These are phyloP conservation scores for Gossypium sturtianum DNA, from an alignment of 345 rosid species.

Conservation along the genomic window DNA sequence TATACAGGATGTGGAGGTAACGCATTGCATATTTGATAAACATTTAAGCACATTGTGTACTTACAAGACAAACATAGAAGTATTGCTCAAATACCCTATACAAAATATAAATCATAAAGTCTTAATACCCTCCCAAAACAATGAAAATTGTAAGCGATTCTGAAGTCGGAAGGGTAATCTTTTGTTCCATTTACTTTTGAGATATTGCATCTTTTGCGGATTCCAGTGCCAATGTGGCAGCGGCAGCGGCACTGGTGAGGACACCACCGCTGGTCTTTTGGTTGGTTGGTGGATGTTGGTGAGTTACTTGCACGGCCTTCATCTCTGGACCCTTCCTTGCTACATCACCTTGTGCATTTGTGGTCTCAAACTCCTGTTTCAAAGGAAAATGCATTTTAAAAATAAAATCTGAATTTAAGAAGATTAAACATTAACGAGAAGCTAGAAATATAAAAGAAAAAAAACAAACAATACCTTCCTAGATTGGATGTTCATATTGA, in stretches of 20 bases:
- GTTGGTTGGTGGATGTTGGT: conserved; percentile 26
- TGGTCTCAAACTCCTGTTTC: conserved; percentile 24
- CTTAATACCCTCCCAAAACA: not conserved
- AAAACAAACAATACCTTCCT: conserved; percentile 18
- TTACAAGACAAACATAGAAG: not conserved
- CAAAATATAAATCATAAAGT: not conserved
- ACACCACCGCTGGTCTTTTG: conserved; percentile 52
- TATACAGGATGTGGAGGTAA: not conserved
- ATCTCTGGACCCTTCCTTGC: conserved; percentile 46
- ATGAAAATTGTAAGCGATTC: not conserved
- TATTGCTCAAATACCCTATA: not conserved
- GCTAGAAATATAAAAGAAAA: not conserved
- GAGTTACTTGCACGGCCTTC: conserved; percentile 45
- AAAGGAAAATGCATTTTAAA: not conserved
- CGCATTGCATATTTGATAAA: not conserved
- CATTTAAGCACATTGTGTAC: not conserved
- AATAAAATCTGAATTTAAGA: not conserved
- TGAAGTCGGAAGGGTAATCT: not conserved
- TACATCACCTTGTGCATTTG: conserved; percentile 23
- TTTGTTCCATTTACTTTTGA: not conserved
- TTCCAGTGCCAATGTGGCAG: conserved; percentile 44
- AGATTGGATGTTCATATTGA: conserved; percentile 25
- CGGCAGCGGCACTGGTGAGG: conserved; percentile 55
- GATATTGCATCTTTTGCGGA: conserved; percentile 53
- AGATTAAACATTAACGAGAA: not conserved